Evolutionary conservation across 2,329 filamentous ascomycete species (phyloP), one percentile per base, ranked within the genome.

Genomic region (Nemania diffusa): DNA sequence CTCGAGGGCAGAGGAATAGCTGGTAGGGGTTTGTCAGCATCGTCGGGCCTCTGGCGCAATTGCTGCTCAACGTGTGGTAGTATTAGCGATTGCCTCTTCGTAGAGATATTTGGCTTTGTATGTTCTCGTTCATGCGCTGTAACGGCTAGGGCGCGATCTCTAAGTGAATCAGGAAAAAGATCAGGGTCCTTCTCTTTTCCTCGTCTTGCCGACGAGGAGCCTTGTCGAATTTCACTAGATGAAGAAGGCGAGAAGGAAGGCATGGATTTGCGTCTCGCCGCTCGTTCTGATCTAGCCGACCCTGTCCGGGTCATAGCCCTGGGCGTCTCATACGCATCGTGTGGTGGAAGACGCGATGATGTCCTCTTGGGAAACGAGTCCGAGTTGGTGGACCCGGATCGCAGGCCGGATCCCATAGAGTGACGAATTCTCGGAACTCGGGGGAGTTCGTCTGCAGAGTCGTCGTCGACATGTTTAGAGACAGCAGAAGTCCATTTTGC

Each of bases 201-300:
- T 42, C 40, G 66, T 40, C 56, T 67, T 32, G 40, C 56, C 6
- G 20, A 46, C 11, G 73, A 70, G 0, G 69, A 61, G 48, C 69
- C 70, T 20, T 50, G 66, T 29, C 57, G 56, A 44, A 55, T 48
- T n/a, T 67, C 67, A 7, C 42, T 37, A n/a, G 73, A 69, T 17
- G 68, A 63, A 26, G 68, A 58, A 15, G 52, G 11, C 5, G 71
- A 9, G 56, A 71, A 73, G 48, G 75, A 74, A 68, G 73, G 72
- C 50, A 76, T 63, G 2, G 76, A 78, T 44, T 69, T 72, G 17
- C 73, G 75, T 40, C 74, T 71, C 46, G 67, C 60, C 17, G 65
- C 66, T 58, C 68, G 70, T 53, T 66, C 67, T 40, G 48, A 67
- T 55, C 59, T 69, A 42, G 64, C 64, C 20, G 67, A 71, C 27